Evolutionary conservation across 768 basidiomycete genomes (phyloP).

Genomic region (Sporobolomyces phaffii): DNA sequence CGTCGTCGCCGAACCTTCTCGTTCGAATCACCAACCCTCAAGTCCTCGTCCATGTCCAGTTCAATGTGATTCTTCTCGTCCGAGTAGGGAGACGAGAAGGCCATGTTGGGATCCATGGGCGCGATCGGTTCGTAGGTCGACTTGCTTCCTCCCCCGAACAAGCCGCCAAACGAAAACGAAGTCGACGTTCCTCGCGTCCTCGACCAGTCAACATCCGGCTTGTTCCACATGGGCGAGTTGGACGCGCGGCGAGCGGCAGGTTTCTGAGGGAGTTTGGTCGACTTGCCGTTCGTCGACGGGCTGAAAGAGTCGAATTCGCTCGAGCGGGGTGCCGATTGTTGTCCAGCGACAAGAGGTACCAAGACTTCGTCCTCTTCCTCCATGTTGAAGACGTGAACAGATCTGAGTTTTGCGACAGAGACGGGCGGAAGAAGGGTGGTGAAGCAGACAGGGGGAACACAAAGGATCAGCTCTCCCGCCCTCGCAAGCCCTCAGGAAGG

Average conservation of each 20-base stretch:
- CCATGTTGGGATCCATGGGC: slow-evolving; percentile 7
- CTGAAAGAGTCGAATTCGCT: slow-evolving; percentile 11
- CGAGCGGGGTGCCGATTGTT: not conserved
- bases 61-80: slow-evolving; percentile 26
- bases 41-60: slow-evolving; percentile 30
- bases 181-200: not conserved
- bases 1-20: not conserved
- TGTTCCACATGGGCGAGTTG: not conserved
- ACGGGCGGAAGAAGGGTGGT: not conserved
- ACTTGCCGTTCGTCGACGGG: not conserved
- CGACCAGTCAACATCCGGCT: slow-evolving; percentile 14
- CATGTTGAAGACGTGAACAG: slow-evolving; percentile 1
- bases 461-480: not conserved
- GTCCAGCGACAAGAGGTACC: not conserved
- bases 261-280: slow-evolving; percentile 17
- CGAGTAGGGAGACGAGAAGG: not conserved
- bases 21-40: not conserved
- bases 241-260: slow-evolving; percentile 11
- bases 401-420: not conserved
- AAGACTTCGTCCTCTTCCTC: slow-evolving; percentile 20
- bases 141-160: slow-evolving; percentile 4
- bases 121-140: slow-evolving; percentile 8
- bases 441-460: not conserved
- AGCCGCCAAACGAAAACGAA: slow-evolving; percentile 14
- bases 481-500: too few species aligned